Evolutionary conservation across 2,329 filamentous ascomycete genomes (phyloP).

Genomic region (Cladorrhinum sp.): DNA sequence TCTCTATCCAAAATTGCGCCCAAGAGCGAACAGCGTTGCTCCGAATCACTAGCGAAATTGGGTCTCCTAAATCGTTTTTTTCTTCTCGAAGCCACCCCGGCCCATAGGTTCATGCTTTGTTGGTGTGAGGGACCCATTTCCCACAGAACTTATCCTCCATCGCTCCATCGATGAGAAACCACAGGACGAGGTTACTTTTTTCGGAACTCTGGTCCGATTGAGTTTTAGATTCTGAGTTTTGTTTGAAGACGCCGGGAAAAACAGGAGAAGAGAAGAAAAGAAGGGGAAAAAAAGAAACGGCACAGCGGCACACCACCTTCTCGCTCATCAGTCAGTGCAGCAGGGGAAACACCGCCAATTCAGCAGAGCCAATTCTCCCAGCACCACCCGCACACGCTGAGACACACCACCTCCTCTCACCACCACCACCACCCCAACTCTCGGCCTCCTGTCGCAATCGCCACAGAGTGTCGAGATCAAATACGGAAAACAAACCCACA

Average conservation of each 20-base stretch:
- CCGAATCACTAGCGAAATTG: conserved; percentile 12
- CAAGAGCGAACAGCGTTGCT: conserved; percentile 7
- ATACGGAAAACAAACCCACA: conserved; percentile 6
- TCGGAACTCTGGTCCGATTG: conserved; percentile 2
- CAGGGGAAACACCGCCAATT: not conserved
- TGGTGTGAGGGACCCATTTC: not conserved
- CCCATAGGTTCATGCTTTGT: conserved; percentile 7
- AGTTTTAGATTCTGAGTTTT: not conserved
- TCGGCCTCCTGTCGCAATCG: conserved; percentile 1
- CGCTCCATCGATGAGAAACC: not conserved
- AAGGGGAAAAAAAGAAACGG: not conserved
- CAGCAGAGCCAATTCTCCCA: not conserved
- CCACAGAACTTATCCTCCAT: not conserved
- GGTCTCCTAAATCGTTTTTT: conserved; percentile 8
- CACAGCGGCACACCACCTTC: not conserved
- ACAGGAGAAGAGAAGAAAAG: not conserved
- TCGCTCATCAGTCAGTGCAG: not conserved
- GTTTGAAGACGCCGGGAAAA: not conserved
- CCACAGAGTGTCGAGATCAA: conserved; percentile 3
- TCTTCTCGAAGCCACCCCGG: conserved; percentile 4
- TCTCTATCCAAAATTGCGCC: conserved; percentile 11
- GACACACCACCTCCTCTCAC: not conserved
- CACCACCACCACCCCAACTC: not conserved
- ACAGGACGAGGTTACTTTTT: conserved; percentile 7
- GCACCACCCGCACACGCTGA: conserved; percentile 1